phyloP scores from a whole-genome alignment of 768 basidiomycete genomes.

The Collybia sordida region DNA sequence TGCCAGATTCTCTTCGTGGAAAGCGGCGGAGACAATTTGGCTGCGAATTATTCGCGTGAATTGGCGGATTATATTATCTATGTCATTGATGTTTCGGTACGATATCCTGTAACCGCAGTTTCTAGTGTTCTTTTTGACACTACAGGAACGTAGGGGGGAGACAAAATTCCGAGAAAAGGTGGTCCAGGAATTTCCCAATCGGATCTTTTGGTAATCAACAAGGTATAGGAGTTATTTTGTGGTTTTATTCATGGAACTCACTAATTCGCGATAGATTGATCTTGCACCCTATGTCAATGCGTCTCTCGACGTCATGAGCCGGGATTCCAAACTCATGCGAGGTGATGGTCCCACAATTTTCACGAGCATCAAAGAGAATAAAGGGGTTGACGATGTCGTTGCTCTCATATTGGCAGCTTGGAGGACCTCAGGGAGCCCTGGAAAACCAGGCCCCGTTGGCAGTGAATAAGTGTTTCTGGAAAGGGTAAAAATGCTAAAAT shows the following conservation, averaged over 20 bases:
- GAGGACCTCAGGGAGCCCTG: slow-evolving; percentile 78
- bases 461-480: slow-evolving; percentile 12
- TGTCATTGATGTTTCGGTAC: slow-evolving; percentile 82
- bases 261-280: slow-evolving; percentile 66
- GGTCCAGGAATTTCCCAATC: slow-evolving; percentile 97
- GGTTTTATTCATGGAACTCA: too few relatives aligned
- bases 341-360: slow-evolving; percentile 94
- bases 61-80: slow-evolving; percentile 97
- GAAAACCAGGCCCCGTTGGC: slow-evolving; percentile 50
- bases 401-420: slow-evolving; percentile 87
- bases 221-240: slow-evolving; percentile 45
- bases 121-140: neutral
- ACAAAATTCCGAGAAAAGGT: slow-evolving; percentile 98
- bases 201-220: slow-evolving; percentile 93
- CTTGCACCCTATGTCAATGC: slow-evolving; percentile 91
- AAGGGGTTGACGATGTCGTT: slow-evolving; percentile 80
- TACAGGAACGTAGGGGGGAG: slow-evolving; percentile 68
- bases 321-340: slow-evolving; percentile 92
- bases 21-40: slow-evolving; percentile 95
- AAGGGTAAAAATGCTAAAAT: neutral
- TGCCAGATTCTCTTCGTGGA: slow-evolving; percentile 95
- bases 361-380: slow-evolving; percentile 74
- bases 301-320: slow-evolving; percentile 91
- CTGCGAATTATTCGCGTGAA: slow-evolving; percentile 95
- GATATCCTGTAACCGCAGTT: slow-evolving; percentile 14